Evolutionary conservation across 306 rosid genomes (phyloP).

Genomic region (Inga oerstediana): DNA sequence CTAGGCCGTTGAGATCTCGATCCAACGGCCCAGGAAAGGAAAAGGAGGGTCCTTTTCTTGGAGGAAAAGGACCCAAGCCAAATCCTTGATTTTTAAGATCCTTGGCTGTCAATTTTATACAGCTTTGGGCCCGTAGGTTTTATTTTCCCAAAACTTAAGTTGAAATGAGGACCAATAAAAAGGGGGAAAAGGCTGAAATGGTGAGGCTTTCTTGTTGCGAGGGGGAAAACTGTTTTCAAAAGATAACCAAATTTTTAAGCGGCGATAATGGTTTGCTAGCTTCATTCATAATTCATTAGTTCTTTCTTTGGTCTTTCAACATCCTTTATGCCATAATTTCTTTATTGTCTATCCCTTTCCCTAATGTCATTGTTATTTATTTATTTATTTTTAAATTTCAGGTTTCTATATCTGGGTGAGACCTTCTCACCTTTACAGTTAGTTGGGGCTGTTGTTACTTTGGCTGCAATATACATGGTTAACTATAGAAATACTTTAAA

Average conservation of each 20-base stretch:
- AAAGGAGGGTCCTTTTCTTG: no score
- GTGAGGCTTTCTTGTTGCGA: not conserved
- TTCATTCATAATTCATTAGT: conserved; percentile 4
- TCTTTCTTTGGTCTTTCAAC: not conserved
- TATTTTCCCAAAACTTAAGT: not conserved
- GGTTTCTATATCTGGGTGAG: conserved; percentile 84
- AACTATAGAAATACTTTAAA: conserved; percentile 60
- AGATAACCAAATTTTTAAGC: not conserved
- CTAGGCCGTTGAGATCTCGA: no score
- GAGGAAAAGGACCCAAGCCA: no score
- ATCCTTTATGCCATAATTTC: not conserved
- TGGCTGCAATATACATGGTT: conserved; percentile 83
- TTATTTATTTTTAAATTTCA: conserved; percentile 39
- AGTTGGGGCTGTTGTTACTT: conserved; percentile 79
- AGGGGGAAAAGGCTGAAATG: not conserved
- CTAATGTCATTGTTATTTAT: not conserved
- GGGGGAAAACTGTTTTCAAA: not conserved
- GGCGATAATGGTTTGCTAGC: not conserved
- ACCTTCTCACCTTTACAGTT: conserved; percentile 89
- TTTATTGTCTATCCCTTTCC: not conserved
- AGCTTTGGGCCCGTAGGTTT: not conserved
- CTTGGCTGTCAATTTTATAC: not conserved
- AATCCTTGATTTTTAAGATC: not conserved
- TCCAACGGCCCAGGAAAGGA: no score
- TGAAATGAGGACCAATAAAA: not conserved